Evolutionary conservation across 495 filamentous ascomycete genomes (phyloP), one percentile per base, ranked within the genome.

Genomic region (Saxophila tyrrhenica): DNA sequence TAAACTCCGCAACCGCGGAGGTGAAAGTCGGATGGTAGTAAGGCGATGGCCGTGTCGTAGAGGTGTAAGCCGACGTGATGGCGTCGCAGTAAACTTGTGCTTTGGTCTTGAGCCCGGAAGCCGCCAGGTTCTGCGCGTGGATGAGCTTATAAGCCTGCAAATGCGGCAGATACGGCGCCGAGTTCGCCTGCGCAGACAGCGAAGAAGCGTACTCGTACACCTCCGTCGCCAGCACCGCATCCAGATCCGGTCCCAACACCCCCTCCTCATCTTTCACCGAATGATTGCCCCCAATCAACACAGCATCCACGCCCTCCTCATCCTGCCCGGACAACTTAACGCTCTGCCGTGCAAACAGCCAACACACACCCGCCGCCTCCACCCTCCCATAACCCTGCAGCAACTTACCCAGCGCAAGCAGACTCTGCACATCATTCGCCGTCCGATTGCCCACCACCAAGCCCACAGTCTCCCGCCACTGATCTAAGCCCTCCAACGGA

Each of bases 351-450:
- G 75, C 64, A 58, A 84, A 81, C n/a, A 85, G 70, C 59, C 78
- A 84, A 70, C 94, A 99, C 53, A 89, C 82, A 65, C 95, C 90
- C 44, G 90, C 89, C 19, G 94, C 94, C 66, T 96, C 90, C 35
- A 80, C 78, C 42, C 94, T 79, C 10, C 87, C 87, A 71, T 97
- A 99, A 25, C 82, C 80, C 20, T 82, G 78, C n/a, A 99, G 74
- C 22, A 99, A 70, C 59, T 79, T 85, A 2, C 91, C 94, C 39
- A 99, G 75, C 1, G 88, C 81, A 51, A 83, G 71, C 23, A 99
- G 75, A 1, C 86, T 85, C 51, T 79, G 77, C 23, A 74, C 77
- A 66, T 97, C 94, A 21, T 85, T 83, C 5, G 78, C 68, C 48
- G 83, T 94, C 48, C 94, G 79, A 69, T 97, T 97, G 72, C 81